These are phyloP conservation scores for Auriscalpium vulgare DNA, from an alignment of 768 basidiomycete species.

Conservation along the genomic window DNA sequence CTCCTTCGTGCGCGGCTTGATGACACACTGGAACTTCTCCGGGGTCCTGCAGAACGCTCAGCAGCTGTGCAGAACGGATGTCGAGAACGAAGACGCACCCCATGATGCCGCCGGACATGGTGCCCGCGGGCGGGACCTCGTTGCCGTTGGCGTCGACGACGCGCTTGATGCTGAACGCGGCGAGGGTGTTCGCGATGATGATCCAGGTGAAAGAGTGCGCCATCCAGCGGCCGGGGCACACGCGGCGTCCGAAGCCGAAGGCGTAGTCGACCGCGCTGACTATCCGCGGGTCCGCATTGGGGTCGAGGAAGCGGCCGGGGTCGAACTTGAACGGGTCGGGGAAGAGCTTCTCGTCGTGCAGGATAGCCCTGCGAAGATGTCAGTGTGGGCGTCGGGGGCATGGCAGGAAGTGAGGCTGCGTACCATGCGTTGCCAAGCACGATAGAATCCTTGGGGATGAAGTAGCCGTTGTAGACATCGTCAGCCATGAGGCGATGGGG, in stretches of 20 bases:
- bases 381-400: background rate
- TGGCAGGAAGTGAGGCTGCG: background rate
- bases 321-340: slow-evolving; percentile 22
- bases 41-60: slow-evolving; percentile 6
- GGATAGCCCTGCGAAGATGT: slow-evolving; percentile 7
- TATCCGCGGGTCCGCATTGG: slow-evolving; percentile 6
- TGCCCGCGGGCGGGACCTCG: slow-evolving; percentile 11
- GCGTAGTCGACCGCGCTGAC: slow-evolving; percentile 11
- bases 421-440: slow-evolving; percentile 15
- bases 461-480: slow-evolving; percentile 20
- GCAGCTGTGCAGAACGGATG: background rate
- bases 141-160: slow-evolving; percentile 8
- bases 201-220: slow-evolving; percentile 13
- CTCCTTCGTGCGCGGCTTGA: slow-evolving; percentile 12
- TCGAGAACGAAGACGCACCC: slow-evolving; percentile 3
- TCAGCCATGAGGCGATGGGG: slow-evolving; percentile 16
- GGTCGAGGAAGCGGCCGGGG: slow-evolving; percentile 22
- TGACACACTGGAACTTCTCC: slow-evolving; percentile 10
- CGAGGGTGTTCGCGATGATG: slow-evolving; percentile 13
- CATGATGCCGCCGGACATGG: slow-evolving; percentile 13
- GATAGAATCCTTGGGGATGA: slow-evolving; percentile 16
- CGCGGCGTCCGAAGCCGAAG: slow-evolving; percentile 18
- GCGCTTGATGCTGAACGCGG: slow-evolving; percentile 12
- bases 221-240: slow-evolving; percentile 18
- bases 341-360: slow-evolving; percentile 22